Evolutionary conservation across 371 early-diverging fungal genomes (phyloP).

Genomic region (Saksenaea oblongispora): DNA sequence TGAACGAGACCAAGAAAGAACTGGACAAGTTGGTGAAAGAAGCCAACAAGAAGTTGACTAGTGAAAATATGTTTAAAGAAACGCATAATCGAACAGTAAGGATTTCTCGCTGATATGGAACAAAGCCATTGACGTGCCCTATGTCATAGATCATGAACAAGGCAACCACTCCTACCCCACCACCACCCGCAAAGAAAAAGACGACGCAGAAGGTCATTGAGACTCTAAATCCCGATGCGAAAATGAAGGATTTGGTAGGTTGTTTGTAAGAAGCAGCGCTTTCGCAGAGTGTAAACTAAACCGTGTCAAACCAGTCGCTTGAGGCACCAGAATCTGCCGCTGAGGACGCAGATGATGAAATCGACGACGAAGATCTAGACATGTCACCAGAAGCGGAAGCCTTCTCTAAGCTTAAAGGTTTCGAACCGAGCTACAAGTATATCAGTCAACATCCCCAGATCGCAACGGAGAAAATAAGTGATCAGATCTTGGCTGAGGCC

Average conservation of each 20-base stretch:
- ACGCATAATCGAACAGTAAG: conserved; percentile 77
- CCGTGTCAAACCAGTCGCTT: conserved; percentile 1
- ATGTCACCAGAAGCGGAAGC: conserved; percentile 61
- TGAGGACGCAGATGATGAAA: conserved; percentile 37
- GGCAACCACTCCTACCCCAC: conserved; percentile 26
- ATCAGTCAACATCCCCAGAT: conserved; percentile 71
- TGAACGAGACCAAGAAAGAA: conserved; percentile 42
- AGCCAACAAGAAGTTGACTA: conserved; percentile 71
- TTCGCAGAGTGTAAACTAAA: neutral
- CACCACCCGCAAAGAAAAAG: conserved; percentile 34
- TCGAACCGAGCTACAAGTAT: conserved; percentile 70
- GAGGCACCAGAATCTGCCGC: conserved; percentile 12
- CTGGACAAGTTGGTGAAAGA: conserved; percentile 63
- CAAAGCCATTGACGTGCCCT: neutral
- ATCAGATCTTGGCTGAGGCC: conserved; percentile 87
- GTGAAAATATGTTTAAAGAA: conserved; percentile 75
- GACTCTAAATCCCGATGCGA: conserved; percentile 69
- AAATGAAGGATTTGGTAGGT: conserved; percentile 51
- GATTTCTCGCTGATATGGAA: neutral
- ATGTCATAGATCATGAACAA: conserved; percentile 62
- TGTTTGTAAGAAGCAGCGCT: too few species aligned
- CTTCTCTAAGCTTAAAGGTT: conserved; percentile 64
- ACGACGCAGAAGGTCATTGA: conserved; percentile 58
- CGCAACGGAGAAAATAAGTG: conserved; percentile 68
- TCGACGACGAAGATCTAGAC: conserved; percentile 53